These are phyloP conservation scores for Heterococcus sp. DNA, from an alignment of 108 stramenopile species.

Conservation along the genomic window DNA sequence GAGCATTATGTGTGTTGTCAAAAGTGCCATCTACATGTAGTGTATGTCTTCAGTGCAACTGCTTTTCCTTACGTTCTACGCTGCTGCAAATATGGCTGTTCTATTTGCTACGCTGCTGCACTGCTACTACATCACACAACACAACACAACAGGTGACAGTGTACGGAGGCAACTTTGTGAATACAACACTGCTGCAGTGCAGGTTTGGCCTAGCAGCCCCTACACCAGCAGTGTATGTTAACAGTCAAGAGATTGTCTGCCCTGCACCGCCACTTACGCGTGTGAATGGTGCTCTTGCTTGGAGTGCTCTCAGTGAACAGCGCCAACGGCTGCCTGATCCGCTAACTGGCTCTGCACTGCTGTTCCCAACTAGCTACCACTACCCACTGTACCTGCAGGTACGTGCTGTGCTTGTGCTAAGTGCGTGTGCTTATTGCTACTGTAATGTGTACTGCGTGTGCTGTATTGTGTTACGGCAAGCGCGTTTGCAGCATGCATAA, in stretches of 20 bases:
- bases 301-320: constrained; percentile 39
- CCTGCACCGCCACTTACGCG: constrained; percentile 55
- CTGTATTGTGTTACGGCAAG: neutral
- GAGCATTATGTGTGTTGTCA: neutral
- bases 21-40: neutral
- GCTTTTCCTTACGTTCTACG: neutral
- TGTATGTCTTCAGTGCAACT: neutral
- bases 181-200: constrained; percentile 59
- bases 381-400: constrained; percentile 62
- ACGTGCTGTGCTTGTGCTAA: neutral
- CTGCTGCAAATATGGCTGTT: neutral
- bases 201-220: constrained; percentile 56
- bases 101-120: neutral
- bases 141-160: constrained; percentile 50
- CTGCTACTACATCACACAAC: constrained; percentile 16
- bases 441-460: neutral
- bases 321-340: constrained; percentile 45
- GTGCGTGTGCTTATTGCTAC: neutral
- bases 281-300: constrained; percentile 20
- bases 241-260: constrained; percentile 57
- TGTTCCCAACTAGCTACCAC: constrained; percentile 65
- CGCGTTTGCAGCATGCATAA: too few relatives aligned
- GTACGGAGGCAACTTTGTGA: constrained; percentile 64
- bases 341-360: constrained; percentile 15
- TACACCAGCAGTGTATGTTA: constrained; percentile 59